phyloP scores from a whole-genome alignment of 2,329 filamentous ascomycete genomes.

The Aspergillus flavus region DNA sequence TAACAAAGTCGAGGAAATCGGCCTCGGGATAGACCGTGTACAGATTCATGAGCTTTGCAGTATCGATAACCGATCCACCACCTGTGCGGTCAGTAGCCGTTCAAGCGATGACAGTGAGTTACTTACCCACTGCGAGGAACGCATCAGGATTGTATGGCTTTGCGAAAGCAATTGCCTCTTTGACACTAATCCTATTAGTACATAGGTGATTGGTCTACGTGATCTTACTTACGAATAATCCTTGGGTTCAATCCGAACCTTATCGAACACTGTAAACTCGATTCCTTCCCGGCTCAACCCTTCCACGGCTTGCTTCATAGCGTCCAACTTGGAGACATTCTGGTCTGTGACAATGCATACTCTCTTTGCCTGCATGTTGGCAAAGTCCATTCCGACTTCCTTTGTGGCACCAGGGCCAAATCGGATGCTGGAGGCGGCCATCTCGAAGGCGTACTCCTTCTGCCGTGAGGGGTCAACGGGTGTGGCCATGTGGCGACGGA shows the following conservation, averaged over 20 bases:
- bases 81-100: slow-evolving; percentile 34
- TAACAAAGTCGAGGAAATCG: slow-evolving; percentile 96
- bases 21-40: slow-evolving; percentile 90
- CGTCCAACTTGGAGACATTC: slow-evolving; percentile 78
- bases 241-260: slow-evolving; percentile 86
- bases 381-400: slow-evolving; percentile 97
- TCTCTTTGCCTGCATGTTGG: slow-evolving; percentile 82
- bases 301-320: slow-evolving; percentile 87
- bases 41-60: slow-evolving; percentile 97
- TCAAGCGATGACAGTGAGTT: neutral
- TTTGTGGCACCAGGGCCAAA: slow-evolving; percentile 92
- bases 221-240: slow-evolving; percentile 70
- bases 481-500: slow-evolving; percentile 69
- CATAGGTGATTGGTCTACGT: neutral
- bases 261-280: slow-evolving; percentile 77
- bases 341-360: slow-evolving; percentile 91
- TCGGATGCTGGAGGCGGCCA: slow-evolving; percentile 92
- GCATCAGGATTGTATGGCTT: slow-evolving; percentile 82
- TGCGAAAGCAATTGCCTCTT: slow-evolving; percentile 84
- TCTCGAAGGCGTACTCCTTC: slow-evolving; percentile 98
- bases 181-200: slow-evolving; percentile 60
- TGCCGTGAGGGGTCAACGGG: slow-evolving; percentile 70
- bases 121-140: slow-evolving; percentile 80
- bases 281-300: slow-evolving; percentile 78
- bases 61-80: slow-evolving; percentile 94